Evolutionary conservation across 805 yeast genomes (phyloP).

Genomic region (Saturnispora bothae): DNA sequence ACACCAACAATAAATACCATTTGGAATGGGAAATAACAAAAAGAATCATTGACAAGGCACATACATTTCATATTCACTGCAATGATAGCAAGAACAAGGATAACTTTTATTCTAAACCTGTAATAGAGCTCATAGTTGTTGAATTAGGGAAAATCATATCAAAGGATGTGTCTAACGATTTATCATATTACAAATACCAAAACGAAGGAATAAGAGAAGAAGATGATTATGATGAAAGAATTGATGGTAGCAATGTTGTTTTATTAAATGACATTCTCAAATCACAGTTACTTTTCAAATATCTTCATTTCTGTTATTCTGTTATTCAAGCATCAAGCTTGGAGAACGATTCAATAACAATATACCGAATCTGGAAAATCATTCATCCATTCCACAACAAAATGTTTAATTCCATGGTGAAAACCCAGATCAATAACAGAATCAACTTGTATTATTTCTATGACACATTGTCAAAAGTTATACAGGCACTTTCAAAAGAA

Average conservation of each 20-base stretch:
- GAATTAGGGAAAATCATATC: constrained; percentile 13
- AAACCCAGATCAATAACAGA: constrained; percentile 20
- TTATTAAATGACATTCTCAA: constrained; percentile 12
- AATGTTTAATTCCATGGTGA: constrained; percentile 18
- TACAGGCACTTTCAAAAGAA: constrained; percentile 23
- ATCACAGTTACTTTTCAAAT: constrained; percentile 17
- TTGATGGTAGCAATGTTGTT: neutral
- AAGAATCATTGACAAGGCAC: constrained; percentile 12
- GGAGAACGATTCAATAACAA: constrained; percentile 20
- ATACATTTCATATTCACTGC: constrained; percentile 2
- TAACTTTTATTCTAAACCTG: neutral
- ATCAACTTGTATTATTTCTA: constrained; percentile 24
- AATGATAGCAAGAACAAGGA: neutral
- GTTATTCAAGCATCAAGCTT: constrained; percentile 19
- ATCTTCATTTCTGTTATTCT: constrained; percentile 21
- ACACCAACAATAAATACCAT: neutral
- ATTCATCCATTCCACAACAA: constrained; percentile 24
- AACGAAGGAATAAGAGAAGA: no score
- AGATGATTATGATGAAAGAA: no score
- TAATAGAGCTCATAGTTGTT: constrained; percentile 11
- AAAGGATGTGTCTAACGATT: constrained; percentile 6
- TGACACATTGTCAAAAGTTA: constrained; percentile 19
- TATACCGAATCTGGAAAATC: constrained; percentile 21
- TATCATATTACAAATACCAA: no score
- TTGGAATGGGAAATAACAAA: constrained; percentile 4